Conservation (phyloP, 2,329 filamentous ascomycete species). For the Aspergillus sp. region DNA sequence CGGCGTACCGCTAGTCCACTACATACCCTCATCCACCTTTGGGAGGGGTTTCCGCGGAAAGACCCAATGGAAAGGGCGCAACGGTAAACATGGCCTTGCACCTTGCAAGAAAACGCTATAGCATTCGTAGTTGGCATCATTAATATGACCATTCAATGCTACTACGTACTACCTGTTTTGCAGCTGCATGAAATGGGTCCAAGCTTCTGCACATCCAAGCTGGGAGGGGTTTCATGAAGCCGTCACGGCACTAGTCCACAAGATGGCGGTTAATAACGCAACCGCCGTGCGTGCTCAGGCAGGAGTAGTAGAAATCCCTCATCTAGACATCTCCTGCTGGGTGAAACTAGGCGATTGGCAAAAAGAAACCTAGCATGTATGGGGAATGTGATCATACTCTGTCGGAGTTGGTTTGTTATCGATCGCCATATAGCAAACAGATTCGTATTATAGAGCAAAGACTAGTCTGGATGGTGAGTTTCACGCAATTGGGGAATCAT, state of each 20-base stretch:
- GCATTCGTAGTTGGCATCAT: background rate
- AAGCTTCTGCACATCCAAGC: slow-evolving; percentile 1
- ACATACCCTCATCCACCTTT: background rate
- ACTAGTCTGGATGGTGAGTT: slow-evolving; percentile 9
- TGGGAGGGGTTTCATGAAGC: background rate
- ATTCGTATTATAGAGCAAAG: background rate
- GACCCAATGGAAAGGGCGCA: slow-evolving; percentile 7
- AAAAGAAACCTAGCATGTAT: too few species aligned
- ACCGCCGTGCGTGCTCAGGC: background rate
- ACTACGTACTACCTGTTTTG: background rate
- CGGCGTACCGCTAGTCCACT: background rate
- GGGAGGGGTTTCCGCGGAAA: slow-evolving; percentile 18
- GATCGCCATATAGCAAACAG: too few species aligned
- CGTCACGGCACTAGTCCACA: background rate
- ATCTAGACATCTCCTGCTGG: background rate
- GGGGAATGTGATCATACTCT: too few species aligned
- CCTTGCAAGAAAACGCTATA: background rate
- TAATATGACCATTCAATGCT: background rate
- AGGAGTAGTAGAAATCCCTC: background rate
- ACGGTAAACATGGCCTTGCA: slow-evolving; percentile 5
- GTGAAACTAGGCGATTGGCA: background rate
- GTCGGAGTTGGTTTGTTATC: too few species aligned
- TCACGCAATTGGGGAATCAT: too few species aligned
- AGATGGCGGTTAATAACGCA: slow-evolving; percentile 3
- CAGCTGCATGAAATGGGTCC: background rate